phyloP scores from a whole-genome alignment of 139 green algal species.

The Micromonas pusilla region DNA sequence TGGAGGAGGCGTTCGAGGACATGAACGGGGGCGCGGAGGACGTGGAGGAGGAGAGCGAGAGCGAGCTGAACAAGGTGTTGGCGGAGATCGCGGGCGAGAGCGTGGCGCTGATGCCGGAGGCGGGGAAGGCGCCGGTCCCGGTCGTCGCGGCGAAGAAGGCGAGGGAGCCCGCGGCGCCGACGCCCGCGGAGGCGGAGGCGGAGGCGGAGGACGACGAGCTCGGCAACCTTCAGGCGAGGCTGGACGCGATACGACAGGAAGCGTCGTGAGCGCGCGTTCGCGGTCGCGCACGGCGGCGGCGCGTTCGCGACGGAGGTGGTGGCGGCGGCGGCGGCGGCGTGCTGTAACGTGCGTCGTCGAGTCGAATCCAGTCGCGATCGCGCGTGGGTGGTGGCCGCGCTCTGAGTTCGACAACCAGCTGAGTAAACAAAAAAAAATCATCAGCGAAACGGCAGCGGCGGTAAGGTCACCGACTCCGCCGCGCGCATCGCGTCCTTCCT shows the following conservation, averaged over 20 bases:
- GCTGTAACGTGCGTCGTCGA: no score
- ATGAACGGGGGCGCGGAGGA: constrained; percentile 48
- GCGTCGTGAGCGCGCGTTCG: not conserved
- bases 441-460: not conserved
- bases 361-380: no score
- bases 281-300: not conserved
- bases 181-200: not conserved
- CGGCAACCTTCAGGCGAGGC: not conserved
- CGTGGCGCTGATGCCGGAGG: not conserved
- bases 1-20: constrained; percentile 43
- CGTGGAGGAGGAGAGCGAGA: constrained; percentile 46
- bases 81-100: constrained; percentile 35
- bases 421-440: no score
- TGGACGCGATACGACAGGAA: constrained; percentile 1
- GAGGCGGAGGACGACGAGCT: not conserved
- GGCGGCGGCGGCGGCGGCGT: no score
- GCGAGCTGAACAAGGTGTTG: constrained; percentile 44
- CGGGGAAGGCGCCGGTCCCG: not conserved
- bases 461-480: not conserved
- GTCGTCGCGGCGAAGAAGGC: not conserved
- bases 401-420: no score
- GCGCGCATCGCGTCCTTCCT: not conserved
- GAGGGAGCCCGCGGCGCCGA: not conserved
- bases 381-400: no score
- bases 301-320: not conserved